Evolutionary conservation across 495 filamentous ascomycete species (phyloP).

Genomic region (Arthonia radiata): DNA sequence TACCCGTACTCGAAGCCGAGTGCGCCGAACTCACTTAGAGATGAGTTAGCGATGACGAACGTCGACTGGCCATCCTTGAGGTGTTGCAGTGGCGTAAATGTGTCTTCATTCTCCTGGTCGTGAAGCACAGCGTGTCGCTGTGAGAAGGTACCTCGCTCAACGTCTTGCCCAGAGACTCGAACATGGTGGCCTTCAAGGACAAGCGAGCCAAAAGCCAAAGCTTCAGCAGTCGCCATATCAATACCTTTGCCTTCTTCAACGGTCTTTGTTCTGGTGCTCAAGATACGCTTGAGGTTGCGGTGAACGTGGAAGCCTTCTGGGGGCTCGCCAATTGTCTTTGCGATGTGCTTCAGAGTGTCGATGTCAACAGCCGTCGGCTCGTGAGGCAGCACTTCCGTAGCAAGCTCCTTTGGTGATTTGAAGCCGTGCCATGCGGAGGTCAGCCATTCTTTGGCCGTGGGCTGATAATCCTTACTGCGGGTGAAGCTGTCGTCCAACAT

Average conservation of each 20-base stretch:
- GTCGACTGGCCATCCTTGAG: conserved; percentile 70
- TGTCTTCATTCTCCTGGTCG: conserved; percentile 80
- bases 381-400: conserved; percentile 83
- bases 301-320: conserved; percentile 76
- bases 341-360: conserved; percentile 53
- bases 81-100: conserved; percentile 80
- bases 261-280: conserved; percentile 69
- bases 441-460: conserved; percentile 90
- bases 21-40: conserved; percentile 78
- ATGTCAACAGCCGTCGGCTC: conserved; percentile 55
- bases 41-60: conserved; percentile 94
- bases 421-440: conserved; percentile 98
- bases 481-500: conserved; percentile 95
- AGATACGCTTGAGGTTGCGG: conserved; percentile 90
- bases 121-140: conserved; percentile 93
- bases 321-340: conserved; percentile 40
- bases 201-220: conserved; percentile 79
- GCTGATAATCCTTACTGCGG: conserved; percentile 91
- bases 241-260: conserved; percentile 83
- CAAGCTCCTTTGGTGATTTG: conserved; percentile 94
- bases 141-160: conserved; percentile 98
- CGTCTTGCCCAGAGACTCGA: conserved; percentile 91
- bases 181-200: conserved; percentile 87
- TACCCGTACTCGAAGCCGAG: conserved; percentile 98
- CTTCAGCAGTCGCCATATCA: conserved; percentile 93